Base-by-base conservation (phyloP, 2,329 filamentous ascomycete species). In the Rhexocercosporidium sp. region DNA sequence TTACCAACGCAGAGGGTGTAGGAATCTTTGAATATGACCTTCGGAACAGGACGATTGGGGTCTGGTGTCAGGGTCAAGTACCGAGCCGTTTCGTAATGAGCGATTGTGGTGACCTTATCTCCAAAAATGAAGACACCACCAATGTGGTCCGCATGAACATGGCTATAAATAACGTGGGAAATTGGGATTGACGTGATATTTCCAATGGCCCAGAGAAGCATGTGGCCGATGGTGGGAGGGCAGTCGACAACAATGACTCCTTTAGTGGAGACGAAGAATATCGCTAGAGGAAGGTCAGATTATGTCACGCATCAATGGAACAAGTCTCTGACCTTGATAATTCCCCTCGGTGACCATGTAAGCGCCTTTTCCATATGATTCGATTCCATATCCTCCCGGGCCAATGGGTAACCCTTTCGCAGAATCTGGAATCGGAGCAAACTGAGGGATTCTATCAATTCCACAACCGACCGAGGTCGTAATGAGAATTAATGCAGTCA, bases 181-280 rank as follows among this genome's bases (percentile, higher is more conserved):
- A 76, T 66, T 4, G 73, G 73, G 9, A 69, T 60, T 11, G 66
- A n/a, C 31, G 75, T 76, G 6, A 70, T 66, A 46, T 71, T 76
- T 6, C 73, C 65, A 44, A 76, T 74, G 14, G 73, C 74, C 27
- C 66, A 67, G 27, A 73, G 54, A 29, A 76, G 59, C 12, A 69
- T 71, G 39, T 66, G 63, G 16, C 75, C 75, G 57, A 74, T 69
- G 3, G 72, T 72, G 18, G 75, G 75, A 16, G 75, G 74, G 22
- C 59, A 62, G 54, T 76, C 74, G 25, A 76, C 69, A n/a, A 73
- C 73, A 37, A 76, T 72, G 7, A 76, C 75, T 14, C 73, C 68
- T 39, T 70, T 46, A n/a, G 53, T 65, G 3, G 71, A 68, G 47
- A 75, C 69, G 22, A 76, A 56, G 59, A 76, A 75, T 9, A 72